phyloP scores from a whole-genome alignment of 2,329 filamentous ascomycete genomes.

The Colletotrichum nymphaeae region DNA sequence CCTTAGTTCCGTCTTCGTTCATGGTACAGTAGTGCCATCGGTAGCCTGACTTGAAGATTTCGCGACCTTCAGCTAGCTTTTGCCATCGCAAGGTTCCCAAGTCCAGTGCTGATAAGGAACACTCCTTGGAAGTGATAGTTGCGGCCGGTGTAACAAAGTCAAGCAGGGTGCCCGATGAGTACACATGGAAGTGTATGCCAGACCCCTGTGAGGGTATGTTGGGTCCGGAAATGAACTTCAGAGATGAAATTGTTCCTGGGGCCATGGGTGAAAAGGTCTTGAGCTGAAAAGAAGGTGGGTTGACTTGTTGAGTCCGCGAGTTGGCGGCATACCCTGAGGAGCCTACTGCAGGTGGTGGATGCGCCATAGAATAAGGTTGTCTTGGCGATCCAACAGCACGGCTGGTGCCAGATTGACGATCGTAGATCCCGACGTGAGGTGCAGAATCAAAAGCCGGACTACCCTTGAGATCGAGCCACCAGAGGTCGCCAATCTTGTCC shows the following conservation, averaged over 20 bases:
- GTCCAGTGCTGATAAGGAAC: slow-evolving; percentile 90
- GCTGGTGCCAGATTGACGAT: slow-evolving; percentile 55
- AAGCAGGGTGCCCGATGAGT: slow-evolving; percentile 90
- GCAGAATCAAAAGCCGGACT: slow-evolving; percentile 84
- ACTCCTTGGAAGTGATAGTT: slow-evolving; percentile 87
- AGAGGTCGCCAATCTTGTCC: slow-evolving; percentile 95
- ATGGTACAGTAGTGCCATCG: slow-evolving; percentile 99
- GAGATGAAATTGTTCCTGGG: slow-evolving; percentile 87
- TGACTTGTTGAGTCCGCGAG: slow-evolving; percentile 74
- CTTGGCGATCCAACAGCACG: slow-evolving; percentile 63
- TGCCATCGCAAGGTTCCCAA: slow-evolving; percentile 91
- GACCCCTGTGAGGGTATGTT: slow-evolving; percentile 89
- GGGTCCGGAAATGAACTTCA: slow-evolving; percentile 89
- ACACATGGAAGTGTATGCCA: slow-evolving; percentile 95
- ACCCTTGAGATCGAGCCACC: slow-evolving; percentile 96
- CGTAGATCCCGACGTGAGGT: slow-evolving; percentile 66
- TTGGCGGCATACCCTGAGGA: slow-evolving; percentile 75
- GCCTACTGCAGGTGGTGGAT: slow-evolving; percentile 62
- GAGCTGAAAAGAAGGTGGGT: slow-evolving; percentile 73
- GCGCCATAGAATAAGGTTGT: slow-evolving; percentile 61
- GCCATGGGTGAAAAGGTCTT: slow-evolving; percentile 84
- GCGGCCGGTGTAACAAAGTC: slow-evolving; percentile 95
- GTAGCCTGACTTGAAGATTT: slow-evolving; percentile 92
- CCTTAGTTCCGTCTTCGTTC: slow-evolving; percentile 94
- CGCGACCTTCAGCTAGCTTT: slow-evolving; percentile 91